A percentile compares a stretch with the other conserved stretches of the same genome.
Conservation (phyloP, 2,329 filamentous ascomycete species). For the Mycocentrospora acerina region DNA sequence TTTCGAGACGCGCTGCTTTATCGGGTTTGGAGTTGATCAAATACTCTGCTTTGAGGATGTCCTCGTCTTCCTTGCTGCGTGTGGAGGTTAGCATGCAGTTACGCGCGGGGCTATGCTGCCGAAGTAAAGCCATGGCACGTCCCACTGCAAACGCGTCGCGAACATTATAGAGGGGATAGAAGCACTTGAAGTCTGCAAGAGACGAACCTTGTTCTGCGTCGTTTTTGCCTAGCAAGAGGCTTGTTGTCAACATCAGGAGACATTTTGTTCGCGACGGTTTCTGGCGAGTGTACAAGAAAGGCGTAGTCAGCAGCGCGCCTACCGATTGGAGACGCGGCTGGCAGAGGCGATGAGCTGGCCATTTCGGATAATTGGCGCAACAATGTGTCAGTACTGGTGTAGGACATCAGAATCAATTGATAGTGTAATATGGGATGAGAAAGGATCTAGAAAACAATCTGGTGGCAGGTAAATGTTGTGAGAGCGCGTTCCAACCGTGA, state of each 20-base stretch:
- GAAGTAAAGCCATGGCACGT: conserved; percentile 20
- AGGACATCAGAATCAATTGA: conserved; percentile 12
- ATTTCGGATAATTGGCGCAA: conserved; percentile 11
- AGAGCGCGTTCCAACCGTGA: conserved; percentile 9
- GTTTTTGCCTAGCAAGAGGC: conserved; percentile 60
- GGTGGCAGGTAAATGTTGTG: conserved; percentile 33
- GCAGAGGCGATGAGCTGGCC: conserved; percentile 27
- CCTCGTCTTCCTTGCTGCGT: conserved; percentile 70
- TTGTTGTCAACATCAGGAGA: conserved; percentile 62
- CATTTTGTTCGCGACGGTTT: conserved; percentile 57
- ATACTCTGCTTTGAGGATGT: conserved; percentile 84
- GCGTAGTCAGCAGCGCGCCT: conserved; percentile 46
- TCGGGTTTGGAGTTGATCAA: conserved; percentile 85
- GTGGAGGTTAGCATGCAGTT: conserved; percentile 28
- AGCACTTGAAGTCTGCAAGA: conserved; percentile 8
- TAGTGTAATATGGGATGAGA: conserved; percentile 14
- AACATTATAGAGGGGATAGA: conserved; percentile 16
- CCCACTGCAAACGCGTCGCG: conserved; percentile 28
- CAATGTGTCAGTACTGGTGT: too few species aligned
- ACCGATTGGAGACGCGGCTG: conserved; percentile 26
- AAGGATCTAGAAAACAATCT: conserved; percentile 17
- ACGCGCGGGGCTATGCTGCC: conserved; percentile 21
- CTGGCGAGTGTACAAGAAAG: conserved; percentile 62
- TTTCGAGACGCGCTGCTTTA: conserved; percentile 80
- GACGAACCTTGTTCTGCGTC: conserved; percentile 61